Evolutionary conservation across 23 red algal species (phyloP).

Genomic region (Chondrus crispus): DNA sequence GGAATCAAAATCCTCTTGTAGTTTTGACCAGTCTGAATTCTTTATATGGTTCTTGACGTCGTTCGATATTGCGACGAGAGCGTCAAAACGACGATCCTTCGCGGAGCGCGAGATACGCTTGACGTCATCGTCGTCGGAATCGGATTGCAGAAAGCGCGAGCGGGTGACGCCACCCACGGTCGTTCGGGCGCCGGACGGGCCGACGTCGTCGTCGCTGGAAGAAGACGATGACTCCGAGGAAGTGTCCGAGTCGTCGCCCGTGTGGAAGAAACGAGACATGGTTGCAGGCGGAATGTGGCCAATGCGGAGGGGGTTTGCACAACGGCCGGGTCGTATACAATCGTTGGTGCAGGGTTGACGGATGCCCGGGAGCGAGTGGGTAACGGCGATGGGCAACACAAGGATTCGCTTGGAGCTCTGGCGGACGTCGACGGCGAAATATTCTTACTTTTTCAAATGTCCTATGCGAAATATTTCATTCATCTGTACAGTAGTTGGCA

Average conservation of each 20-base stretch:
- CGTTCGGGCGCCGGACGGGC: not conserved
- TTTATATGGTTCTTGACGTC: conserved; percentile 89
- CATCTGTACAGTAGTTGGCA: no score
- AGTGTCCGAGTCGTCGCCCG: conserved; percentile 47
- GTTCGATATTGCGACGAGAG: conserved; percentile 51
- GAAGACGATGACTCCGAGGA: conserved; percentile 47
- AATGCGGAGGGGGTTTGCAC: no score
- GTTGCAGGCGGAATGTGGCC: not conserved
- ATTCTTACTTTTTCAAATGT: no score
- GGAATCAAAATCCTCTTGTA: conserved; percentile 85
- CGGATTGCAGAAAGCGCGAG: conserved; percentile 55
- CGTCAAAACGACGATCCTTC: conserved; percentile 83
- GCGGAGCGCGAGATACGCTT: conserved; percentile 71
- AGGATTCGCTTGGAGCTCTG: no score
- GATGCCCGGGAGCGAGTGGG: no score
- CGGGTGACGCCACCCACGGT: conserved; percentile 29
- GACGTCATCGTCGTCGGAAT: conserved; percentile 91
- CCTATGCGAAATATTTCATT: no score
- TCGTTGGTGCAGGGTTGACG: no score
- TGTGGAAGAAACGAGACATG: conserved; percentile 69
- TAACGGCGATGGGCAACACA: no score
- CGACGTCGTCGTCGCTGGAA: conserved; percentile 42
- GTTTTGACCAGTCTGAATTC: conserved; percentile 83
- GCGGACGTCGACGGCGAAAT: no score
- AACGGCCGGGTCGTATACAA: no score